phyloP scores from a whole-genome alignment of 2,329 filamentous ascomycete species.

The Penicillium sp. region DNA sequence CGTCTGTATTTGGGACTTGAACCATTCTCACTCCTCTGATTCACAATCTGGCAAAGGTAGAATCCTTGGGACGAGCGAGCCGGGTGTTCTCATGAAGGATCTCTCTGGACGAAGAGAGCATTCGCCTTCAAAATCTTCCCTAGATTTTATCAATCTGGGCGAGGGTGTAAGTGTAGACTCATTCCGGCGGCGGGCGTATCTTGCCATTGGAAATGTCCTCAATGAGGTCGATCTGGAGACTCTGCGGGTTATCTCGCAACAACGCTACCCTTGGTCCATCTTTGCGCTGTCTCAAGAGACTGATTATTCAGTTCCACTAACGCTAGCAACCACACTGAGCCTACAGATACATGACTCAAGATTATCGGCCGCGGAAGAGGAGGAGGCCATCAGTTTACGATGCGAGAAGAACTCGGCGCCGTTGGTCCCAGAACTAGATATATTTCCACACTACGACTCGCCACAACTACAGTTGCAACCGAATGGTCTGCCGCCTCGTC shows the following conservation, averaged over 20 bases:
- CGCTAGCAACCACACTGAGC: slow-evolving; percentile 77
- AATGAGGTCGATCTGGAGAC: slow-evolving; percentile 79
- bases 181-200: slow-evolving; percentile 65
- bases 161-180: slow-evolving; percentile 82
- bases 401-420: slow-evolving; percentile 31
- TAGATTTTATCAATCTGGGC: slow-evolving; percentile 55
- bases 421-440: slow-evolving; percentile 27
- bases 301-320: slow-evolving; percentile 67
- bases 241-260: slow-evolving; percentile 65
- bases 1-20: slow-evolving; percentile 81
- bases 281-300: slow-evolving; percentile 72
- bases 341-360: slow-evolving; percentile 81
- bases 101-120: slow-evolving; percentile 60
- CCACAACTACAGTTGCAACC: slow-evolving; percentile 32
- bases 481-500: slow-evolving; percentile 36
- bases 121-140: slow-evolving; percentile 25
- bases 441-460: slow-evolving; percentile 34
- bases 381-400: slow-evolving; percentile 34
- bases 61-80: slow-evolving; percentile 63
- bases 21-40: slow-evolving; percentile 34
- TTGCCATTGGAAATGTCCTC: slow-evolving; percentile 73
- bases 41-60: slow-evolving; percentile 48
- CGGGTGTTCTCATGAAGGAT: slow-evolving; percentile 66
- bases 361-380: slow-evolving; percentile 33
- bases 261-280: slow-evolving; percentile 76